These are phyloP conservation scores for Hibiscus syriacus DNA, from an alignment of 345 rosid species.

Conservation along the genomic window DNA sequence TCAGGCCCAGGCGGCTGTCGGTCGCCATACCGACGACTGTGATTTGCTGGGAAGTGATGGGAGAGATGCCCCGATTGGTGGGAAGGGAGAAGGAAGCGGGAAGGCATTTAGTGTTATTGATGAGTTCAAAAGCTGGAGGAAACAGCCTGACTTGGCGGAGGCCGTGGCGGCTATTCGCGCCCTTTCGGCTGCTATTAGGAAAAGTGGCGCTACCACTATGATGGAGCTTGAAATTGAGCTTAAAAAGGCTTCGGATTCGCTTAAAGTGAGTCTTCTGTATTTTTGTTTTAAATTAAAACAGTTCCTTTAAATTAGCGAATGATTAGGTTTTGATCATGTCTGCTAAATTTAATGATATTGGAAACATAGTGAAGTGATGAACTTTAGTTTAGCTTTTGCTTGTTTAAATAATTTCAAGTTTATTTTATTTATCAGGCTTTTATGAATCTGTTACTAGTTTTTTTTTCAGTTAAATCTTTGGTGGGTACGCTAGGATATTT, in stretches of 20 bases:
- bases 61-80: not conserved
- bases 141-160: constrained; percentile 92
- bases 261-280: constrained; percentile 48
- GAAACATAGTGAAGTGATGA: too few relatives aligned
- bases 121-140: constrained; percentile 79
- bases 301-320: not conserved
- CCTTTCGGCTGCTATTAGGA: constrained; percentile 57
- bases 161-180: constrained; percentile 94
- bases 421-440: not conserved
- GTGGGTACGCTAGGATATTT: not conserved
- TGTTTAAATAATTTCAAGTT: not conserved
- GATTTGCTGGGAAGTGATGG: not conserved
- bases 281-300: not conserved
- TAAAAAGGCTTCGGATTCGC: constrained; percentile 78
- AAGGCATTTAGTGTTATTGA: constrained; percentile 65
- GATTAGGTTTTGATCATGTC: not conserved
- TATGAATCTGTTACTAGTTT: not conserved
- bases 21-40: constrained; percentile 22
- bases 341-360: not conserved
- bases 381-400: not conserved
- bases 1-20: constrained; percentile 55
- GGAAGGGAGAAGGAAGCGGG: constrained; percentile 8
- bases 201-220: constrained; percentile 86
- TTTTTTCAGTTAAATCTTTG: not conserved
- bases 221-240: constrained; percentile 98